Evolutionary conservation across 495 filamentous ascomycete species (phyloP).

Genomic region (Podospora comata): DNA sequence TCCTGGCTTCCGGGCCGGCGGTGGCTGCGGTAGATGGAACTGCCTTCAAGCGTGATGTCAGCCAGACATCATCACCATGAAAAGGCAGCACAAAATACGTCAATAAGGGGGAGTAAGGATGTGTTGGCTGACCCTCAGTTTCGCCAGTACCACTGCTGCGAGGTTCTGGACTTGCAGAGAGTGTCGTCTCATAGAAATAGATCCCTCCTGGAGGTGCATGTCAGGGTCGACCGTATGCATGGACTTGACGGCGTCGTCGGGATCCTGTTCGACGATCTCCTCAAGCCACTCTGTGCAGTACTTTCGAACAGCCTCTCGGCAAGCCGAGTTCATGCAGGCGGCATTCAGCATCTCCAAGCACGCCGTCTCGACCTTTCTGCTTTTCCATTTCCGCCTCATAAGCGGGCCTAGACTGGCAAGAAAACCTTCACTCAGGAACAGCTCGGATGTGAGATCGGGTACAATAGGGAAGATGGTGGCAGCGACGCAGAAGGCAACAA

Average conservation of each 20-base stretch:
- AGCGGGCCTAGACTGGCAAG: conserved; percentile 64
- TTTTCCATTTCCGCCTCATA: conserved; percentile 70
- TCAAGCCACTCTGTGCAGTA: conserved; percentile 81
- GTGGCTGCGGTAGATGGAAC: conserved; percentile 37
- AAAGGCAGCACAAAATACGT: conserved; percentile 15
- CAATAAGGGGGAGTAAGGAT: conserved; percentile 15
- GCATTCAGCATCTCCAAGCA: conserved; percentile 85
- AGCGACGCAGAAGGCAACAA: conserved; percentile 82
- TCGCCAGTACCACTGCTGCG: conserved; percentile 83
- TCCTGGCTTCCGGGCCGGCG: conserved; percentile 37
- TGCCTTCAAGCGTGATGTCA: conserved; percentile 53
- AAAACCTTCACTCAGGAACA: conserved; percentile 86
- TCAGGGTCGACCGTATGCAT: conserved; percentile 40
- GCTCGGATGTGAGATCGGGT: conserved; percentile 60
- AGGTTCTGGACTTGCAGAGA: conserved; percentile 54
- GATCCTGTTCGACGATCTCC: conserved; percentile 66
- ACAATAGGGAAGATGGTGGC: conserved; percentile 82
- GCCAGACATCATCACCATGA: conserved; percentile 35
- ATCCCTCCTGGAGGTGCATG: conserved; percentile 37
- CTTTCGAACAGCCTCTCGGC: conserved; percentile 73
- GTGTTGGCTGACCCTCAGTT: conserved; percentile 55
- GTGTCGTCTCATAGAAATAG: conserved; percentile 48
- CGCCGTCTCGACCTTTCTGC: conserved; percentile 72
- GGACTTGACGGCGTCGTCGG: conserved; percentile 55
- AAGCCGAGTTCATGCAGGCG: conserved; percentile 76